Conservation (phyloP, 306 rosid species). For the Cicer chorassanicum region DNA sequence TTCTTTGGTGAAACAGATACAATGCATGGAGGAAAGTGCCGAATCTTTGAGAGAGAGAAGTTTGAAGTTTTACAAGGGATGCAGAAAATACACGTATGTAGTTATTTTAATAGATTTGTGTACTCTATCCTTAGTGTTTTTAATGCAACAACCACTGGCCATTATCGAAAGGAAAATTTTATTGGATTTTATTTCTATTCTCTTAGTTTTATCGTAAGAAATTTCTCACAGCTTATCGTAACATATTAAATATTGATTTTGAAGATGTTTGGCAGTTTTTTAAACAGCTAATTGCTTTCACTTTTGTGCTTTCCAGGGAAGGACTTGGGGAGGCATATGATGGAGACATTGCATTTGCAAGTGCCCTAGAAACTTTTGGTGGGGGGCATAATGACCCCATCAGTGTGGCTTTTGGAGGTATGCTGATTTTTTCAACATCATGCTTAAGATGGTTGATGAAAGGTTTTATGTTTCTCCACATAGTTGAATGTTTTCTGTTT, state of each 20-base stretch:
- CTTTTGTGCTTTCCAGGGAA: slow-evolving; percentile 67
- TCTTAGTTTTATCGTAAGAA: slow-evolving; percentile 30
- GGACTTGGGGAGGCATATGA: slow-evolving; percentile 99
- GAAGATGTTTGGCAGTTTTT: slow-evolving; percentile 25
- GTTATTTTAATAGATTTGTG: slow-evolving; percentile 10
- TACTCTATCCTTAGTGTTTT: slow-evolving; percentile 10
- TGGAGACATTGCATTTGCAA: slow-evolving; percentile 99
- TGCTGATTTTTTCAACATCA: slow-evolving; percentile 17
- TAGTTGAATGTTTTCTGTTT: slow-evolving; percentile 25
- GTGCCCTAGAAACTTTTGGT: slow-evolving; percentile 94
- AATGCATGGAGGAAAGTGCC: slow-evolving; percentile 96
- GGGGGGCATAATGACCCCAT: slow-evolving; percentile 99
- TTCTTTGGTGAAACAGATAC: slow-evolving; percentile 75
- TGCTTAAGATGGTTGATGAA: slow-evolving; percentile 10
- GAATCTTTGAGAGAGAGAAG: slow-evolving; percentile 95
- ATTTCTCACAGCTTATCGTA: slow-evolving; percentile 25
- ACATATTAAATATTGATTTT: slow-evolving; percentile 39
- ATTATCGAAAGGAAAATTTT: not conserved
- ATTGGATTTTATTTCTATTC: not conserved
- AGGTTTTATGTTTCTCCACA: slow-evolving; percentile 24
- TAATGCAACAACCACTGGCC: not conserved
- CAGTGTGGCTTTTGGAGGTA: slow-evolving; percentile 99
- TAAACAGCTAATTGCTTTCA: slow-evolving; percentile 45
- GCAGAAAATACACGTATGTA: slow-evolving; percentile 98
- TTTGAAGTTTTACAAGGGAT: slow-evolving; percentile 91